Base-by-base conservation (phyloP, 306 rosid species). In the Arachis stenosperma region DNA sequence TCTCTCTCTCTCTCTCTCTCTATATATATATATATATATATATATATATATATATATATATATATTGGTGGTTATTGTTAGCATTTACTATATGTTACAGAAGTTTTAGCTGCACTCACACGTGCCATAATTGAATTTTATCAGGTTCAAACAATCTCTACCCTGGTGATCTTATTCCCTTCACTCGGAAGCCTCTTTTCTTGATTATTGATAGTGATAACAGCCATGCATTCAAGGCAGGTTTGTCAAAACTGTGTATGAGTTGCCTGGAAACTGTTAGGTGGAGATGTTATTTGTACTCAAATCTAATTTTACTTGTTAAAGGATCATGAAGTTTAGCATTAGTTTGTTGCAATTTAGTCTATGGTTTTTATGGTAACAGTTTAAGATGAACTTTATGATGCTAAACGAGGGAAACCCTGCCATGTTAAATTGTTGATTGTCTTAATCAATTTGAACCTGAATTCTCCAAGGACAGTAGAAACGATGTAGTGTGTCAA, bases 201-300 rank as follows among this genome's bases (percentile, higher is more conserved):
- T 78, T 95, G 92, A 86, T 91, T 62, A 76, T 95, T 81, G 99
- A 95, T 78, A 91, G 99, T 71, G 94, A 91, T 86, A 88, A 81
- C 87, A 95, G 99, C 94, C 96, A 88, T 84, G 98, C 99, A 95
- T 95, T 95, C 99, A 95, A 95, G 99, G 99, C 99, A 95, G 99
- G 99, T 95, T 95, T 95, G 99, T 95, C 93, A 89, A 83, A 95
- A 89, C 97, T 87, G 70, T 79, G 69, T 79, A 81, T 80, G 73
- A 76, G 71, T 85, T 83, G 42, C 39, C 27, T 44, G 77, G 76
- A 82, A 78, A 41, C 37, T 75, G 67, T 73, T 82, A 72, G 74
- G 66, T 71, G 53, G 64, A 44, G 62, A 75, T 69, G 61, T 12
- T 64, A 53, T 65, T 37, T 69, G n/a, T 65, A 55, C 36, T 55